Conservation (phyloP, 2,329 filamentous ascomycete genomes). For the Trichophyton mentagrophytes region DNA sequence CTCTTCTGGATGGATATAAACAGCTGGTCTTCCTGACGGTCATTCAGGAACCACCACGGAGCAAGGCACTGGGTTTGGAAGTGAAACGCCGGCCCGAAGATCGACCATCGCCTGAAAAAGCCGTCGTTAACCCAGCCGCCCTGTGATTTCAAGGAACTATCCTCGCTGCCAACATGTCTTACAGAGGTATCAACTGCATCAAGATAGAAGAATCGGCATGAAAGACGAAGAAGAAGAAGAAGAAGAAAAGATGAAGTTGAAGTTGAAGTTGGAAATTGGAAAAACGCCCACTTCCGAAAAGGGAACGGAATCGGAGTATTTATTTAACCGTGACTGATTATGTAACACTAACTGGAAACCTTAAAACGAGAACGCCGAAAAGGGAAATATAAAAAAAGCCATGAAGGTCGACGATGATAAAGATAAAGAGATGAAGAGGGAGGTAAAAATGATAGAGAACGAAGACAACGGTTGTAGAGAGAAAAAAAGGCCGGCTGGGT, state of each 20-base stretch:
- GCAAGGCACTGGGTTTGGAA: background rate
- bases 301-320: background rate
- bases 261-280: background rate
- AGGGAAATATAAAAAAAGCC: background rate
- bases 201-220: background rate
- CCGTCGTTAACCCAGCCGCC: background rate
- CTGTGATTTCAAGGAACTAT: background rate
- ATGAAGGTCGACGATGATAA: background rate
- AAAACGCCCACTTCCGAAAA: background rate
- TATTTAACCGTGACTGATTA: background rate
- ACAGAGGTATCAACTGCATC: background rate
- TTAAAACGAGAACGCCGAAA: background rate
- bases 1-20: background rate
- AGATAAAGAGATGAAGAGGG: background rate
- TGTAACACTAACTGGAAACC: background rate
- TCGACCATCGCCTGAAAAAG: background rate
- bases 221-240: background rate
- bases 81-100: background rate
- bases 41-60: background rate
- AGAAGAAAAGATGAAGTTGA: background rate
- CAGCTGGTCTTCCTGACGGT: background rate
- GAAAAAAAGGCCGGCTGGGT: background rate
- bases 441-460: background rate
- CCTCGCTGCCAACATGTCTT: background rate
- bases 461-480: background rate